Percentiles rank a stretch among this genome's conserved stretches.
Conservation (phyloP, 2,329 filamentous ascomycete species). For the Hypoxylon sp. region DNA sequence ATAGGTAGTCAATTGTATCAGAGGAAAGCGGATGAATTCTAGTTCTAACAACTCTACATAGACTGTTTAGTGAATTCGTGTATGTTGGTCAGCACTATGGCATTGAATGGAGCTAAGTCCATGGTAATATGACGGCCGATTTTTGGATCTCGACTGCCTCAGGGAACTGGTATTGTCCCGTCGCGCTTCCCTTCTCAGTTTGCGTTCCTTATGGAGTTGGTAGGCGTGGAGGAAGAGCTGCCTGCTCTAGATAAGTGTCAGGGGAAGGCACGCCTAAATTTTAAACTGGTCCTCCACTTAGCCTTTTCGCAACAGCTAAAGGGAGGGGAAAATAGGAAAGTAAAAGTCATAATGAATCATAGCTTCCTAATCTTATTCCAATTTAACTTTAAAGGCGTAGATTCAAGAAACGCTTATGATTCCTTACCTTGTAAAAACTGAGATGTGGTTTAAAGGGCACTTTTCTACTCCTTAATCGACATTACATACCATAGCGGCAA, state of each 20-base stretch:
- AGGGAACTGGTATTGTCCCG: not conserved
- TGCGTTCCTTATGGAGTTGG: not conserved
- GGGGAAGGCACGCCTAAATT: too few species aligned
- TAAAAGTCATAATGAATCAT: too few species aligned
- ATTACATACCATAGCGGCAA: too few species aligned
- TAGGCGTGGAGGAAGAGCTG: not conserved
- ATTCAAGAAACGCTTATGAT: too few species aligned
- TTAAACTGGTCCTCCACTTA: too few species aligned
- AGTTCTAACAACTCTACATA: not conserved
- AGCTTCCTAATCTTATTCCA: too few species aligned
- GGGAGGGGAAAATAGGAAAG: too few species aligned
- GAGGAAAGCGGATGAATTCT: not conserved
- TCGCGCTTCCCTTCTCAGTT: slow-evolving; percentile 19
- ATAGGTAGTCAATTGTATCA: not conserved
- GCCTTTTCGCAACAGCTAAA: too few species aligned
- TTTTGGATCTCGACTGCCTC: not conserved
- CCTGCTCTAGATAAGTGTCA: not conserved
- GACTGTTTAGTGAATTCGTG: not conserved
- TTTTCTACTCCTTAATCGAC: too few species aligned
- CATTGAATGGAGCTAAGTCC: not conserved
- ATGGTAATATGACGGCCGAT: not conserved
- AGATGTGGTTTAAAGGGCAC: too few species aligned
- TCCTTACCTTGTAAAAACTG: too few species aligned
- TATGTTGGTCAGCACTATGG: not conserved
- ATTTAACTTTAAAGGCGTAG: too few species aligned